Percentiles rank a stretch among this genome's conserved stretches.
phyloP scores from a whole-genome alignment of 148 eudicot genomes.

The Camellia sinensis region DNA sequence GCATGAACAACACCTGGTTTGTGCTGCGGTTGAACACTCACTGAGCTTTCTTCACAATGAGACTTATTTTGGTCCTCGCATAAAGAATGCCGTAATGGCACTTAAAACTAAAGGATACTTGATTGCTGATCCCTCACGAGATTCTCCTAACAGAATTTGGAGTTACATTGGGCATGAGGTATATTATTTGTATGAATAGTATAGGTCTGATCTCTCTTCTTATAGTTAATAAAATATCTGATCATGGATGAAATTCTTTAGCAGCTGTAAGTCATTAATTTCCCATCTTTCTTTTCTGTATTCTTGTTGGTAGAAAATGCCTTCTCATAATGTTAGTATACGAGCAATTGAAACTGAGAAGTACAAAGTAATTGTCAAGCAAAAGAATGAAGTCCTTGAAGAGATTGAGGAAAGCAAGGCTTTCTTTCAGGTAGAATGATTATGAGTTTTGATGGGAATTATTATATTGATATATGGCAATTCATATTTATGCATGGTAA shows the following conservation, averaged over 20 bases:
- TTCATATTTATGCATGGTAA: not conserved
- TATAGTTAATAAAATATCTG: not conserved
- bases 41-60: slow-evolving; percentile 72
- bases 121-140: slow-evolving; percentile 56
- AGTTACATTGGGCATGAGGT: slow-evolving; percentile 88
- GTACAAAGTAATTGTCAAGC: slow-evolving; percentile 72
- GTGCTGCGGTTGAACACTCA: slow-evolving; percentile 90
- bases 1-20: slow-evolving; percentile 79
- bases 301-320: slow-evolving; percentile 53
- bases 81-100: slow-evolving; percentile 39
- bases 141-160: slow-evolving; percentile 58
- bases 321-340: slow-evolving; percentile 63
- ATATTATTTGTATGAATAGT: slow-evolving; percentile 14
- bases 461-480: not conserved
- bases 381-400: slow-evolving; percentile 75
- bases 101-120: slow-evolving; percentile 67
- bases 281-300: not conserved
- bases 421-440: slow-evolving; percentile 75
- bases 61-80: slow-evolving; percentile 72
- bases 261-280: not conserved
- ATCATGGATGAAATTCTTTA: not conserved
- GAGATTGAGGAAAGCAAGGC: slow-evolving; percentile 98
- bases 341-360: slow-evolving; percentile 87
- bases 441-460: slow-evolving; percentile 3
- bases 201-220: not conserved